A percentile compares a stretch with the other conserved stretches of the same genome.
These are phyloP conservation scores for Yamadazyma membranifaciens DNA, from an alignment of 1,139 yeast species.

Conservation along the genomic window DNA sequence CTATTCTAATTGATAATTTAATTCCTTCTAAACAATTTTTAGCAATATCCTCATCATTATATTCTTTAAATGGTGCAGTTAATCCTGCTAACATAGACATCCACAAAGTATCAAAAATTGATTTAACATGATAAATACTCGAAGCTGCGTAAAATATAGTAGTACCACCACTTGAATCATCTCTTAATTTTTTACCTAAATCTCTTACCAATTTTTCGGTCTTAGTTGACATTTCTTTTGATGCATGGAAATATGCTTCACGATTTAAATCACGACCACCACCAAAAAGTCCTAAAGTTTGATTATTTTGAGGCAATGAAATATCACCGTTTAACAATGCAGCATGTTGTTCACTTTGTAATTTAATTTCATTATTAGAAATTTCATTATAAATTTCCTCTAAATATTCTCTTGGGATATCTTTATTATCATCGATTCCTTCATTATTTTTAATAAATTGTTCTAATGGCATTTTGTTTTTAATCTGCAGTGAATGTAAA, in stretches of 20 bases:
- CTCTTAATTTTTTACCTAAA: slow-evolving; percentile 49
- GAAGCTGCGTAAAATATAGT: slow-evolving; percentile 52
- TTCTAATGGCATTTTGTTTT: slow-evolving; percentile 81
- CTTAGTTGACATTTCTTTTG: slow-evolving; percentile 85
- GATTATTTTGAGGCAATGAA: slow-evolving; percentile 30
- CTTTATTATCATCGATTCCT: slow-evolving; percentile 92
- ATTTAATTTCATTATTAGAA: slow-evolving; percentile 76
- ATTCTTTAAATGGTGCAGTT: slow-evolving; percentile 89
- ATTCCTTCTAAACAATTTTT: slow-evolving; percentile 80
- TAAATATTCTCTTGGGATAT: slow-evolving; percentile 73
- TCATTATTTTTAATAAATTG: slow-evolving; percentile 82
- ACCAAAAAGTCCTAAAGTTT: slow-evolving; percentile 65
- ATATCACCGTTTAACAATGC: slow-evolving; percentile 73
- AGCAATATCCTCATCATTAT: slow-evolving; percentile 76
- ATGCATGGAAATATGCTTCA: slow-evolving; percentile 90
- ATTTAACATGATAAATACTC: slow-evolving; percentile 85
- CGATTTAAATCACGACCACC: slow-evolving; percentile 65
- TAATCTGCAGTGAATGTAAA: slow-evolving; percentile 83
- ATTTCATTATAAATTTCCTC: slow-evolving; percentile 74
- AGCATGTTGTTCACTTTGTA: slow-evolving; percentile 92
- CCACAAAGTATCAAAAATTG: slow-evolving; percentile 94
- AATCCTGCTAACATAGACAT: slow-evolving; percentile 94
- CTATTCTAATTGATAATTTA: slow-evolving; percentile 73
- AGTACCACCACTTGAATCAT: slow-evolving; percentile 29
- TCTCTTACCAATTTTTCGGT: slow-evolving; percentile 82